These are phyloP conservation scores for Picochlorum sp. DNA, from an alignment of 139 green algal genomes.

Conservation along the genomic window DNA sequence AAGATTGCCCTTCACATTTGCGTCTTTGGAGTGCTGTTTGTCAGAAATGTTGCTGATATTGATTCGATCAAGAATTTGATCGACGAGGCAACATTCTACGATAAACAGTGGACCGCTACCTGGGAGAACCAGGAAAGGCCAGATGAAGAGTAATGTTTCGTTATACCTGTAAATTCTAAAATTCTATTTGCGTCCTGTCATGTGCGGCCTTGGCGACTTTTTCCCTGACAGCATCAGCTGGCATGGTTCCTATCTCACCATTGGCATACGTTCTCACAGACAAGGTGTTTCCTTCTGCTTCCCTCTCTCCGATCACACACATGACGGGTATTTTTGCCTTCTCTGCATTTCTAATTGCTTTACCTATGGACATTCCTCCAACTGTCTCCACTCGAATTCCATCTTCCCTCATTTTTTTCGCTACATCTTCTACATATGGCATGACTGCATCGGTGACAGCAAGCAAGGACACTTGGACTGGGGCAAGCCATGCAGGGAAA, in stretches of 20 bases:
- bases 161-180: no score
- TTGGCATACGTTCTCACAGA: conserved; percentile 59
- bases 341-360: conserved; percentile 68
- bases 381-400: conserved; percentile 59
- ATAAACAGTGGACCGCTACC: conserved; percentile 72
- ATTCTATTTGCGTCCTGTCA: neutral
- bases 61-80: conserved; percentile 74
- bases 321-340: conserved; percentile 78
- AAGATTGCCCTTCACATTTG: conserved; percentile 76
- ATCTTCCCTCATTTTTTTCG: conserved; percentile 35
- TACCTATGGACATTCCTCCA: conserved; percentile 40
- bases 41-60: conserved; percentile 52
- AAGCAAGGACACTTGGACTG: conserved; percentile 76
- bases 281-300: conserved; percentile 50
- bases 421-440: conserved; percentile 59
- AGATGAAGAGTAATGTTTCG: conserved; percentile 27
- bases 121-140: conserved; percentile 66
- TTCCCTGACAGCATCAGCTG: conserved; percentile 16
- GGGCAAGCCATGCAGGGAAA: conserved; percentile 90
- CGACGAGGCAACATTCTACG: conserved; percentile 91
- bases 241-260: conserved; percentile 51
- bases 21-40: conserved; percentile 63
- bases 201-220: conserved; percentile 1
- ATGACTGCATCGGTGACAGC: conserved; percentile 62
- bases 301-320: conserved; percentile 67